Base-by-base conservation (phyloP, 441 rosid species). In the Pelargonium myrrhifolium region DNA sequence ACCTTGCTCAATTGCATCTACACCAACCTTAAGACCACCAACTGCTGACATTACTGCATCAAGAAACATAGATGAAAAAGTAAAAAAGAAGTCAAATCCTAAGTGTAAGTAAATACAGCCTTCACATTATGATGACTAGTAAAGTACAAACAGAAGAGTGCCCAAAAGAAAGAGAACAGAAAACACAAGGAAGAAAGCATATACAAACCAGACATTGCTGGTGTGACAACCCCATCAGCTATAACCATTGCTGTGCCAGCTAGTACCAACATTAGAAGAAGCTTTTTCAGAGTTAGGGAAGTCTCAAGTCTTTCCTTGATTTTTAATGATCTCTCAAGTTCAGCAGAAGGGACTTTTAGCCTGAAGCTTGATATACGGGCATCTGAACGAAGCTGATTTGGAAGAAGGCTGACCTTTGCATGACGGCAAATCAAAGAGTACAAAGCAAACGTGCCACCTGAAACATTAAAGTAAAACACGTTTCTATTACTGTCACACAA, bases 401-500 rank as follows among this genome's bases (percentile, higher is more conserved):
- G 97, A 53, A 91, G 87, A 78, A 93, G 96, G 83, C 96, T 93
- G 72, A 87, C 96, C 82, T 93, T 91, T 14, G 99, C 96, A 68
- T 91, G 90, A 73, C 96, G 93, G 69, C 97, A 93, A 51, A 93
- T 93, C 78, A 93, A 81, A 0, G 99, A 91, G 79, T 91, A 91
- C 78, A 93, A 80, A 2, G 99, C 99, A 79, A 93, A 93, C 61
- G 97, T 93, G 65, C 99, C 99, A 75, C 99, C 99, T 91, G 84
- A 68, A 74, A 71, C 66, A 78, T 31, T 39, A 65, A 62, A 45
- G 42, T 51, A 12, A 21, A 58, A 11, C 37, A 58, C 11, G 14
- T 15, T 58, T 58, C 15, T 2, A 9, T 21, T 58, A 22, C 24
- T 21, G 26, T 3, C 26, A 20, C 21, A 6, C 39, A 35, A 35